phyloP scores from a whole-genome alignment of 441 rosid genomes.

The Populus hybrid region DNA sequence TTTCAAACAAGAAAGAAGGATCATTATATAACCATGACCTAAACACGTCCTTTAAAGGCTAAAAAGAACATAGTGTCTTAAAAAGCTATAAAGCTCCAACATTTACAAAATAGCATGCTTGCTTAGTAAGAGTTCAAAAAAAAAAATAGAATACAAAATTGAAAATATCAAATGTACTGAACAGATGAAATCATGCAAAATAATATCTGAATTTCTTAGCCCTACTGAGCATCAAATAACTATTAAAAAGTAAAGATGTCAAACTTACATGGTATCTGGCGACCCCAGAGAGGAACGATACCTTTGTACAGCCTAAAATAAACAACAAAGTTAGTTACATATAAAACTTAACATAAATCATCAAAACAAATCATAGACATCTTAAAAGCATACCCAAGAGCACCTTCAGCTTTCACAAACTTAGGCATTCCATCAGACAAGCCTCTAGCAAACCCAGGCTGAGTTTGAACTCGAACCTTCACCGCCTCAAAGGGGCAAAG shows the following conservation, averaged over 20 bases:
- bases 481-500: slow-evolving; percentile 99
- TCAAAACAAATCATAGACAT: neutral
- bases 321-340: slow-evolving; percentile 1
- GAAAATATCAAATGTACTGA: neutral
- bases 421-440: slow-evolving; percentile 90
- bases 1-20: neutral
- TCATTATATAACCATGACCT: neutral
- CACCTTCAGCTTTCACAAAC: slow-evolving; percentile 92
- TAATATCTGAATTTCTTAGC: neutral
- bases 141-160: neutral
- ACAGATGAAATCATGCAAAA: too few relatives aligned
- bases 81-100: neutral
- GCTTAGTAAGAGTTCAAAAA: neutral
- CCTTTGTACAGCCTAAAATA: slow-evolving; percentile 92
- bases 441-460: slow-evolving; percentile 99
- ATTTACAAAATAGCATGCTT: neutral
- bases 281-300: slow-evolving; percentile 98
- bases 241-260: neutral
- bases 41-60: neutral
- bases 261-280: slow-evolving; percentile 98
- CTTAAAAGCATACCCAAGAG: slow-evolving; percentile 58
- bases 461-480: slow-evolving; percentile 99
- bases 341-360: neutral
- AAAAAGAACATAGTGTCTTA: neutral
- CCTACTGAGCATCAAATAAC: neutral